Evolutionary conservation across 352 stramenopile genomes (phyloP).

Genomic region (Globisporangium iwayamae): DNA sequence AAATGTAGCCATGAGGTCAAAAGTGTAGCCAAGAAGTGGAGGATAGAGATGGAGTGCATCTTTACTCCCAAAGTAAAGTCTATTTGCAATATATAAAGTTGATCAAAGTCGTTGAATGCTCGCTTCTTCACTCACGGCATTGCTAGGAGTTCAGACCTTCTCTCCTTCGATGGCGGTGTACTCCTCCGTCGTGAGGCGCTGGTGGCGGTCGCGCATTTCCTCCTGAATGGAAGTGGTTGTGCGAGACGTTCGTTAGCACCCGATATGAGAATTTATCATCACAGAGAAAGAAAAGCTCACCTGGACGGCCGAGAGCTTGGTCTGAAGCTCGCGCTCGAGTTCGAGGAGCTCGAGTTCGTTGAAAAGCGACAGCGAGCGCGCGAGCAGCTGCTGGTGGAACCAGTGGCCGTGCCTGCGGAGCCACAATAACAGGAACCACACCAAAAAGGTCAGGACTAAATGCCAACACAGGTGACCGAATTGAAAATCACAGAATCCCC

Average conservation of each 20-base stretch:
- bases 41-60: no score
- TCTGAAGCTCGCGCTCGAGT: constrained; percentile 47
- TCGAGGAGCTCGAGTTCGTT: constrained; percentile 39
- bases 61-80: background rate
- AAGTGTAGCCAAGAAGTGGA: background rate
- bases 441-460: background rate
- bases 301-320: constrained; percentile 44
- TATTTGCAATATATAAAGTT: background rate
- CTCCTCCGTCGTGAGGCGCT: constrained; percentile 2
- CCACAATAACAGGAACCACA: background rate
- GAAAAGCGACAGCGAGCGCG: constrained; percentile 45
- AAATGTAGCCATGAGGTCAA: background rate
- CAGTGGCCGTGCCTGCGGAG: constrained; percentile 48
- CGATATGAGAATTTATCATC: background rate
- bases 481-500: background rate
- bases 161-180: constrained; percentile 10
- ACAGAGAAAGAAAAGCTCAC: background rate
- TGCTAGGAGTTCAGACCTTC: background rate
- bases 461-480: background rate
- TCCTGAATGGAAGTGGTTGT: constrained; percentile 12
- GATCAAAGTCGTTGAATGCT: background rate
- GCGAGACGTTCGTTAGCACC: background rate
- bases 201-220: constrained; percentile 24
- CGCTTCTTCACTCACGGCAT: background rate
- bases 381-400: constrained; percentile 58